These are phyloP conservation scores for Hepatocystis sp. DNA, from an alignment of 169 alveolate species.

Conservation along the genomic window DNA sequence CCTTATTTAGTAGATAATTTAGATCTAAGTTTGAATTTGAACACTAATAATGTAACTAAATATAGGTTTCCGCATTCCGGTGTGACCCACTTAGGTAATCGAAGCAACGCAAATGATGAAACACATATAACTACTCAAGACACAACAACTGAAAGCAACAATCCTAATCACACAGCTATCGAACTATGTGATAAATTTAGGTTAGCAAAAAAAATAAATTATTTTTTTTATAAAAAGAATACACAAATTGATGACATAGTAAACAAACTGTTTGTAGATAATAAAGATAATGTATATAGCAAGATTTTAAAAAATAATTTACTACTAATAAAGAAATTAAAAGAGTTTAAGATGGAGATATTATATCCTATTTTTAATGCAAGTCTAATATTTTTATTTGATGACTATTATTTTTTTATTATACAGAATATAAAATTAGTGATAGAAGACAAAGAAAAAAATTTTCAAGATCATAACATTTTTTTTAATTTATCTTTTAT, in stretches of 20 bases:
- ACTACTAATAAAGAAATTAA: constrained; percentile 36
- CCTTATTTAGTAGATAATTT: not conserved
- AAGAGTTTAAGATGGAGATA: constrained; percentile 26
- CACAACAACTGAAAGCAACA: not conserved
- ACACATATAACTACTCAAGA: not conserved
- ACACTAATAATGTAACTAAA: no score
- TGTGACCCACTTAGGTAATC: no score
- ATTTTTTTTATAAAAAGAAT: constrained; percentile 13
- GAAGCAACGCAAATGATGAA: not conserved
- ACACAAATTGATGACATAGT: constrained; percentile 23
- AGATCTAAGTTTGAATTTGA: not conserved
- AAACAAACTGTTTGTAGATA: constrained; percentile 27
- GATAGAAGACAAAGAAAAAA: constrained; percentile 51
- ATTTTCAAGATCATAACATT: constrained; percentile 17
- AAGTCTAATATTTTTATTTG: constrained; percentile 64
- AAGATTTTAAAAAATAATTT: constrained; percentile 69
- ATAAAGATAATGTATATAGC: constrained; percentile 71
- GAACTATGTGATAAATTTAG: constrained; percentile 4
- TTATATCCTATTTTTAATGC: constrained; percentile 75
- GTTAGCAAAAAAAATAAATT: constrained; percentile 27
- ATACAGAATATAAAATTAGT: constrained; percentile 71
- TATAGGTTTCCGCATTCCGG: no score
- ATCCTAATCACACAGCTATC: not conserved
- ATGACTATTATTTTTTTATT: constrained; percentile 66
- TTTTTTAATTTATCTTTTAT: constrained; percentile 58